phyloP scores from a whole-genome alignment of 2,329 filamentous ascomycete genomes.

The Ceratocystis cacaofunesta region DNA sequence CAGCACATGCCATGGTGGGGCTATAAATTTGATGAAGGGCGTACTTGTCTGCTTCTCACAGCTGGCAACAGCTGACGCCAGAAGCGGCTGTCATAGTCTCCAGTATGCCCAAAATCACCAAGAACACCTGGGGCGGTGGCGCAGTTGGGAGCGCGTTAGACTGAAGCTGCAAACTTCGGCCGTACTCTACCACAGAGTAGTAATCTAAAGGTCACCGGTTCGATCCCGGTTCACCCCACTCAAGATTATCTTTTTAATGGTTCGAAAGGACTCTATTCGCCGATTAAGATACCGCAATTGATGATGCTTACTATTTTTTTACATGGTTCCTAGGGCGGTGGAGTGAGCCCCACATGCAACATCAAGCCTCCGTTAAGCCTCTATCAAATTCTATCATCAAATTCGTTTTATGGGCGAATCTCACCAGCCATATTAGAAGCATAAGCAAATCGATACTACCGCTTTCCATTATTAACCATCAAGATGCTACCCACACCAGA shows the following conservation, averaged over 20 bases:
- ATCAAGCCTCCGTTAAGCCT: background rate
- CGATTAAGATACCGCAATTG: background rate
- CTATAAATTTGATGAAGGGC: no score
- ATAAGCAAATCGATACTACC: background rate
- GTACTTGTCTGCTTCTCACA: background rate
- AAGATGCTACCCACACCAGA: slow-evolving; percentile 84
- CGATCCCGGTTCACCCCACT: slow-evolving; percentile 17
- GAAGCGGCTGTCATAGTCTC: background rate
- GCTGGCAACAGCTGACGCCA: background rate
- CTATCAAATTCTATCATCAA: no score
- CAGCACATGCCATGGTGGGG: background rate
- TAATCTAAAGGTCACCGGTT: slow-evolving; percentile 17
- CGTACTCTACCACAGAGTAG: slow-evolving; percentile 2
- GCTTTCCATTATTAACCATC: background rate
- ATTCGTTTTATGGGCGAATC: no score
- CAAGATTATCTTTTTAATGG: background rate
- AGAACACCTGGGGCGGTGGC: slow-evolving; percentile 10
- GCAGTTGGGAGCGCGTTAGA: slow-evolving; percentile 18
- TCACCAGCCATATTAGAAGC: no score
- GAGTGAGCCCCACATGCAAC: slow-evolving; percentile 8
- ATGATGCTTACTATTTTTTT: background rate
- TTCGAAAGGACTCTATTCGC: background rate
- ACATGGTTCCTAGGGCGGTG: background rate
- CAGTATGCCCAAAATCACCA: background rate
- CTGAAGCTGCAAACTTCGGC: slow-evolving; percentile 16